phyloP scores from a whole-genome alignment of 495 filamentous ascomycete species.

The Talaromyces wortmannii region DNA sequence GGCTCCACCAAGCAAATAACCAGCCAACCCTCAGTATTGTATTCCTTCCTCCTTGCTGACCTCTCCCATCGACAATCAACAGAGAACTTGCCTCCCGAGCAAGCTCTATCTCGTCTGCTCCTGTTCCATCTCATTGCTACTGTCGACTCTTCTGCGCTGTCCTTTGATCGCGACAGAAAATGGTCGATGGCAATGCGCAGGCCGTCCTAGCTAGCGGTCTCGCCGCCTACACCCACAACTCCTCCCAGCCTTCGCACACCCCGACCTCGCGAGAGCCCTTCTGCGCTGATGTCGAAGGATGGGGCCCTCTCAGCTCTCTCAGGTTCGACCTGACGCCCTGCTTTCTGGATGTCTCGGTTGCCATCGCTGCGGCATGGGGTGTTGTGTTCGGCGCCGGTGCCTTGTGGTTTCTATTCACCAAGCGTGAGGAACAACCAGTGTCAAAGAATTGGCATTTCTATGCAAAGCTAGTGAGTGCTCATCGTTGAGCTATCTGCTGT shows the following conservation, averaged over 20 bases:
- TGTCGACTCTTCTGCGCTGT: neutral
- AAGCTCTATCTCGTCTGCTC: neutral
- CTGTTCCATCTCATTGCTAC: neutral
- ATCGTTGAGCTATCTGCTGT: neutral
- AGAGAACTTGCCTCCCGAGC: too few relatives aligned
- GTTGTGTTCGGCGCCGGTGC: conserved; percentile 70
- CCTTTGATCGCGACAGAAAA: conserved; percentile 20
- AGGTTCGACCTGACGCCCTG: conserved; percentile 94
- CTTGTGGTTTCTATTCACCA: conserved; percentile 68
- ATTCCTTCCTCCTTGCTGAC: neutral
- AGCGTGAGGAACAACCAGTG: conserved; percentile 51
- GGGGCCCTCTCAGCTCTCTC: conserved; percentile 81
- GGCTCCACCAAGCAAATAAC: neutral
- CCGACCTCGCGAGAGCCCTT: conserved; percentile 53
- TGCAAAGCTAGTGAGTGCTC: conserved; percentile 67
- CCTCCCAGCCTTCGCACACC: conserved; percentile 13
- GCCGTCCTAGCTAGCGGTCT: conserved; percentile 28
- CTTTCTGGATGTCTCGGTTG: conserved; percentile 84
- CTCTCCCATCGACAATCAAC: too few relatives aligned
- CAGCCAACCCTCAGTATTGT: too few relatives aligned
- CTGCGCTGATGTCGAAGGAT: conserved; percentile 85
- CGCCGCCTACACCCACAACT: neutral
- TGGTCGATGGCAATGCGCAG: conserved; percentile 40
- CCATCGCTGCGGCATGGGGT: conserved; percentile 67
- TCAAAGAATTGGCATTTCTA: conserved; percentile 94